Conservation (phyloP, 805 yeast species). For the Scheffersomyces amazonensis region DNA sequence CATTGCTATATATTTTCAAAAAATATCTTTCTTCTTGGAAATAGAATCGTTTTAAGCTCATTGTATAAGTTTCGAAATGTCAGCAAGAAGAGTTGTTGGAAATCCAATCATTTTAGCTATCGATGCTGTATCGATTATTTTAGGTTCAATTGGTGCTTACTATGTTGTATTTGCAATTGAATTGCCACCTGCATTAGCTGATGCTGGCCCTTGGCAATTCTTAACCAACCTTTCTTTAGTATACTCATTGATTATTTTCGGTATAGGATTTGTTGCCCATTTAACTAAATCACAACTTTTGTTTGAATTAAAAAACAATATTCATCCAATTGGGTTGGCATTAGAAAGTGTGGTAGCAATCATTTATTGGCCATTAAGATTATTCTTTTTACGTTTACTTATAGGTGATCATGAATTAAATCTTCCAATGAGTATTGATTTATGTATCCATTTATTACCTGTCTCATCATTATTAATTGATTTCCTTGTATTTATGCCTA, state of each 20-base stretch:
- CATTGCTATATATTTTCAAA: too few species aligned
- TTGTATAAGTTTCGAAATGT: not conserved
- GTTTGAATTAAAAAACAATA: slow-evolving; percentile 33
- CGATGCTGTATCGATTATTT: slow-evolving; percentile 19
- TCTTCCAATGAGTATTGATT: slow-evolving; percentile 51
- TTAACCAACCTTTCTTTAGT: slow-evolving; percentile 63
- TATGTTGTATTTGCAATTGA: slow-evolving; percentile 13
- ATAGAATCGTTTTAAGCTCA: too few species aligned
- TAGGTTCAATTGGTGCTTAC: slow-evolving; percentile 28
- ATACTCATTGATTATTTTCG: slow-evolving; percentile 43
- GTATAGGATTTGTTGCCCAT: slow-evolving; percentile 38
- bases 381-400: slow-evolving; percentile 51
- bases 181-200: slow-evolving; percentile 48
- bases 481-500: slow-evolving; percentile 51
- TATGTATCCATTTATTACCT: slow-evolving; percentile 62
- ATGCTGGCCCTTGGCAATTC: slow-evolving; percentile 71
- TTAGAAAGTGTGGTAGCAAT: slow-evolving; percentile 59
- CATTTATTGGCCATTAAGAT: slow-evolving; percentile 68
- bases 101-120: slow-evolving; percentile 23
- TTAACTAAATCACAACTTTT: slow-evolving; percentile 16
- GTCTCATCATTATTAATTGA: slow-evolving; percentile 50
- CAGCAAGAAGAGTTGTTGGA: slow-evolving; percentile 24
- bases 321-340: slow-evolving; percentile 55
- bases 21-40: too few species aligned
- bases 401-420: slow-evolving; percentile 27